phyloP scores from a whole-genome alignment of 495 filamentous ascomycete genomes.

The Neurospora hispaniola region DNA sequence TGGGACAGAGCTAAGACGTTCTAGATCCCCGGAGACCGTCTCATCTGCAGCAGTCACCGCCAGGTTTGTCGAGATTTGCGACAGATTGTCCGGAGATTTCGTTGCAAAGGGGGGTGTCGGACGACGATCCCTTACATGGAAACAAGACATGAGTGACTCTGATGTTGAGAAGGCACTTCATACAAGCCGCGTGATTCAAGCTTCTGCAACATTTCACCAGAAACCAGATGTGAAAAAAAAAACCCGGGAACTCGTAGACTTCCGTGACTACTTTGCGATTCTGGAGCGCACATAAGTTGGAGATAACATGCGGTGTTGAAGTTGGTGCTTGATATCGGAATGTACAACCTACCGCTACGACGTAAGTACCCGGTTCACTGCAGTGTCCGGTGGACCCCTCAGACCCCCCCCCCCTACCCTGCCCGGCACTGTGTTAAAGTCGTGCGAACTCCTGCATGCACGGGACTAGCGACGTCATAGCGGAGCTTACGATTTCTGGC shows the following conservation, averaged over 20 bases:
- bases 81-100: neutral
- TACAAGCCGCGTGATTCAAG: neutral
- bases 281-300: neutral
- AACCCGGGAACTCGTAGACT: neutral
- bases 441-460: neutral
- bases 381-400: neutral
- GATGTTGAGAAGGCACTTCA: neutral
- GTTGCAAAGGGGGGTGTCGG: neutral
- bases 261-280: neutral
- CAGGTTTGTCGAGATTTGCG: neutral
- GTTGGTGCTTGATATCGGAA: neutral
- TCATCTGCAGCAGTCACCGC: constrained; percentile 1
- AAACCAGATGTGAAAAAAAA: neutral
- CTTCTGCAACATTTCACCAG: neutral
- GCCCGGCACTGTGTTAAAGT: neutral
- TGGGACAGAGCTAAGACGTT: constrained; percentile 7
- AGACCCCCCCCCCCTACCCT: neutral
- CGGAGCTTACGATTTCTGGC: neutral
- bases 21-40: constrained; percentile 18
- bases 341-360: neutral
- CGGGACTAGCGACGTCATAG: constrained; percentile 6
- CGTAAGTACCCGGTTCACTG: neutral
- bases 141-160: neutral
- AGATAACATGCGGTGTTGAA: neutral
- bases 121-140: neutral